Conservation (phyloP, 2,329 filamentous ascomycete species). For the Ceratocystis huliohia region DNA sequence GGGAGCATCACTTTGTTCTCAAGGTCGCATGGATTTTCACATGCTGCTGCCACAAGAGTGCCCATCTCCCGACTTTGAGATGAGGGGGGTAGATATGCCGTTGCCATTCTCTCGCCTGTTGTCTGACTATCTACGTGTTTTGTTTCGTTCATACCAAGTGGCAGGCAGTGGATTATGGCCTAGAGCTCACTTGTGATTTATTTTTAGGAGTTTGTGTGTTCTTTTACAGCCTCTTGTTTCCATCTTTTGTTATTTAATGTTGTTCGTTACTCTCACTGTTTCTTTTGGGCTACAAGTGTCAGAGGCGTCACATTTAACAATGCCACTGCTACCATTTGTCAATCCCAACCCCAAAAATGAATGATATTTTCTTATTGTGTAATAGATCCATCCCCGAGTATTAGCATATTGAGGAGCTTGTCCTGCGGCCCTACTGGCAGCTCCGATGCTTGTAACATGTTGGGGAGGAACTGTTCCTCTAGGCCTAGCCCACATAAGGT, state of each 20-base stretch:
- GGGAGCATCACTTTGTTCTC: not conserved
- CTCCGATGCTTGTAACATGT: constrained; percentile 26
- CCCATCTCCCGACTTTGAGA: not conserved
- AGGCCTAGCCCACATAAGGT: constrained; percentile 66
- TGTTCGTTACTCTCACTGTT: constrained; percentile 6
- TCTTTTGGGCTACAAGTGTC: constrained; percentile 6
- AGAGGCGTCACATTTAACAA: not conserved
- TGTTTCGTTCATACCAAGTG: constrained; percentile 2
- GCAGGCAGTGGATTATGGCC: not conserved
- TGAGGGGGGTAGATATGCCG: not conserved
- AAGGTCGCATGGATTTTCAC: not conserved
- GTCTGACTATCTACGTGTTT: not conserved
- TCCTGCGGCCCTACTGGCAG: constrained; percentile 14
- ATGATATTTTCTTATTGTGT: constrained; percentile 1
- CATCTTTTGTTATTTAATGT: constrained; percentile 20
- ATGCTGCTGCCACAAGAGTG: not conserved
- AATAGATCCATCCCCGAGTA: constrained; percentile 18
- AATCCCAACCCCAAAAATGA: not conserved
- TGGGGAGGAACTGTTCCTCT: constrained; percentile 64
- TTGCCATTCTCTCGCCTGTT: not conserved
- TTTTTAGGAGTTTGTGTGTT: constrained; percentile 14
- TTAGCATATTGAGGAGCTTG: constrained; percentile 11
- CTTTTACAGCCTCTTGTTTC: constrained; percentile 13
- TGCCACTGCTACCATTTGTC: not conserved
- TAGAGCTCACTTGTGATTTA: constrained; percentile 14